Percentiles rank a stretch among this genome's conserved stretches.
Evolutionary conservation across 2,329 filamentous ascomycete species (phyloP).

Genomic region (Colletotrichum magnum): DNA sequence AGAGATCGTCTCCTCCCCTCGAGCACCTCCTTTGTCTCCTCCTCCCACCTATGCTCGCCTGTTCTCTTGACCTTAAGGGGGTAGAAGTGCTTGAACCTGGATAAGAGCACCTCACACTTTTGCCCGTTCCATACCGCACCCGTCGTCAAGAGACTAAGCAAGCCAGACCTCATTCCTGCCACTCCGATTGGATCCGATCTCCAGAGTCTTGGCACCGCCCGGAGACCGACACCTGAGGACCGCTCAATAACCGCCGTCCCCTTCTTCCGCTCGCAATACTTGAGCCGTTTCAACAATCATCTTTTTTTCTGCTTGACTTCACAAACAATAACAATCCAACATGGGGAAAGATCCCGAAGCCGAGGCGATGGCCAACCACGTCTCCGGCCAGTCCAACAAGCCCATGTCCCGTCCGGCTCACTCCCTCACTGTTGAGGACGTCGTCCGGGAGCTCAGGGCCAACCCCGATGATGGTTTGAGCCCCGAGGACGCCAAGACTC

Average conservation of each 20-base stretch:
- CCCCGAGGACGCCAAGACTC: conserved; percentile 64
- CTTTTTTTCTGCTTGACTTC: neutral
- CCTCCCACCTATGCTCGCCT: conserved; percentile 34
- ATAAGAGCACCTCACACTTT: conserved; percentile 40
- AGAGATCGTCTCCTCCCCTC: conserved; percentile 15
- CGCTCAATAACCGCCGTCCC: neutral
- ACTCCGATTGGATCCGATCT: conserved; percentile 21
- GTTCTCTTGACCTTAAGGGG: conserved; percentile 37
- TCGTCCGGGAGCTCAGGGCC: conserved; percentile 68
- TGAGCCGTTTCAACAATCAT: neutral
- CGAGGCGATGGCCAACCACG: conserved; percentile 46
- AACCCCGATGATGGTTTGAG: conserved; percentile 71
- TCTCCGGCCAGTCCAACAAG: conserved; percentile 60
- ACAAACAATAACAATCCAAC: conserved; percentile 12
- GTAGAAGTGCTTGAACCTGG: conserved; percentile 40
- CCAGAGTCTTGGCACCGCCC: conserved; percentile 20
- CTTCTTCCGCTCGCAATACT: neutral
- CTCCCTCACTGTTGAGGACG: conserved; percentile 66
- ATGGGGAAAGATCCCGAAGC: conserved; percentile 45
- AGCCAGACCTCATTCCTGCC: neutral
- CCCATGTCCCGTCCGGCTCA: conserved; percentile 75
- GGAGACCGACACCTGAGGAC: neutral
- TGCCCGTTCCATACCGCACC: conserved; percentile 32
- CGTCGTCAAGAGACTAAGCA: conserved; percentile 4
- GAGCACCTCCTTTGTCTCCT: conserved; percentile 1